Conservation (phyloP, 1,139 yeast species). For the Suhomyces bokatorum region DNA sequence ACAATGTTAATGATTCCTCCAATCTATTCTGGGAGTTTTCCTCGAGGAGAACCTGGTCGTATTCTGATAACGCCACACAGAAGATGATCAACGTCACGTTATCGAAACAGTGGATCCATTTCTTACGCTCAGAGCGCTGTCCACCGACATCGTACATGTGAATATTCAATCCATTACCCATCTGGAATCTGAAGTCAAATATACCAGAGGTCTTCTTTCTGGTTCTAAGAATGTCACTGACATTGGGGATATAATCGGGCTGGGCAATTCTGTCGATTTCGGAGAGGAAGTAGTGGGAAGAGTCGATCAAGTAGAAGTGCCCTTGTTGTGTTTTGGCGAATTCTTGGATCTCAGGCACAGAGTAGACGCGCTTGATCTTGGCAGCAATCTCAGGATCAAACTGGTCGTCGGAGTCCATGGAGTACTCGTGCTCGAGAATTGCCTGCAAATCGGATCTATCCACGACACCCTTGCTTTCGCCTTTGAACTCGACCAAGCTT, state of each 20-base stretch:
- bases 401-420: constrained; percentile 47
- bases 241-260: constrained; percentile 67
- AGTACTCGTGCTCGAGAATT: constrained; percentile 49
- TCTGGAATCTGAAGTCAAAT: constrained; percentile 74
- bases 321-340: constrained; percentile 64
- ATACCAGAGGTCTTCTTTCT: constrained; percentile 94
- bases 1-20: constrained; percentile 81
- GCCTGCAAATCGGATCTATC: constrained; percentile 46
- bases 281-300: constrained; percentile 77
- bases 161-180: constrained; percentile 70
- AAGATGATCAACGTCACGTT: constrained; percentile 86
- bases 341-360: constrained; percentile 53
- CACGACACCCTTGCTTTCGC: constrained; percentile 21
- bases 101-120: constrained; percentile 95
- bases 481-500: constrained; percentile 16
- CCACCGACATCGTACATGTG: constrained; percentile 95
- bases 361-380: constrained; percentile 54
- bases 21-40: constrained; percentile 78
- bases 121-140: constrained; percentile 87
- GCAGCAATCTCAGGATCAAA: constrained; percentile 48
- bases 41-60: constrained; percentile 82
- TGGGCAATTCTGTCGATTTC: constrained; percentile 64
- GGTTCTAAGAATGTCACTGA: constrained; percentile 78
- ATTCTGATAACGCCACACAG: constrained; percentile 88
- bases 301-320: constrained; percentile 82